Evolutionary conservation across 345 rosid genomes (phyloP).

Genomic region (Salix koriyanagi): DNA sequence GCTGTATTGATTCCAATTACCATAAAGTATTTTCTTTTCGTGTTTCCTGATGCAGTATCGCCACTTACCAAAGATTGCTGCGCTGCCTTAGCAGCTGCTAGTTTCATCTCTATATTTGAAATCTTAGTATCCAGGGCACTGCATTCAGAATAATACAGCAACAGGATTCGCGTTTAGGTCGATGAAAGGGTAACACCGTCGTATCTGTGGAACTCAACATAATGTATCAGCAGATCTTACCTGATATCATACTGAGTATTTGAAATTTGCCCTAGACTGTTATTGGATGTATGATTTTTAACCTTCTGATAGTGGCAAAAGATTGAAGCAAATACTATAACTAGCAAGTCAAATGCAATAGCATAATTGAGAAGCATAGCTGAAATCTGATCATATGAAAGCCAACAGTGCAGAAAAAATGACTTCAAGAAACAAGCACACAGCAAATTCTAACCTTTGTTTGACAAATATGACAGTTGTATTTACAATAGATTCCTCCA

Average conservation of each 20-base stretch:
- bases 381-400: not conserved
- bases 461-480: not conserved
- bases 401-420: not conserved
- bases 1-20: conserved; percentile 87
- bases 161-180: not conserved
- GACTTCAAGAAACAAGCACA: not conserved
- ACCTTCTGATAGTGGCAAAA: conserved; percentile 26
- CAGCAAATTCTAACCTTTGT: not conserved
- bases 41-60: conserved; percentile 15
- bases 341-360: not conserved
- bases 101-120: conserved; percentile 43
- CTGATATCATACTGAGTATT: conserved; percentile 22
- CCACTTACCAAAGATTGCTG: conserved; percentile 23
- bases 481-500: not conserved
- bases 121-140: conserved; percentile 46
- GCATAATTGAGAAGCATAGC: not conserved
- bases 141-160: conserved; percentile 18
- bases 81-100: conserved; percentile 42
- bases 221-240: conserved; percentile 26
- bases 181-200: not conserved
- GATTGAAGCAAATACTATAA: conserved; percentile 10
- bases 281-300: conserved; percentile 31
- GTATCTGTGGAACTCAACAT: not conserved
- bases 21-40: conserved; percentile 57
- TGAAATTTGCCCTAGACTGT: conserved; percentile 24